Conservation (phyloP, 2,329 filamentous ascomycete species). For the Pestalotiopsis sp. region DNA sequence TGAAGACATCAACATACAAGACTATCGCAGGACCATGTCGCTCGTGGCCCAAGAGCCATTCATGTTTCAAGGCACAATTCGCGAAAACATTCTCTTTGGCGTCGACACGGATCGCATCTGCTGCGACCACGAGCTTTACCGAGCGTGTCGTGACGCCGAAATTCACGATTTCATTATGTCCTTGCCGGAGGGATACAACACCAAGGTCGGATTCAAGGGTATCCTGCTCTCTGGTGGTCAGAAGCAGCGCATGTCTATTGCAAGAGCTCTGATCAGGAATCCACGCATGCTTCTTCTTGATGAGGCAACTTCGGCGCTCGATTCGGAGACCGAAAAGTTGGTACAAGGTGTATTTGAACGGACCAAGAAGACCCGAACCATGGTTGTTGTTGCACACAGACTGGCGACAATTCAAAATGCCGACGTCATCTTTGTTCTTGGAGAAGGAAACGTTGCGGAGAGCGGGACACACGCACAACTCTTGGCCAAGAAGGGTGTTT, state of each 20-base stretch:
- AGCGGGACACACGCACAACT: constrained; percentile 54
- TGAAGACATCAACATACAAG: constrained; percentile 55
- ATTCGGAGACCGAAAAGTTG: constrained; percentile 57
- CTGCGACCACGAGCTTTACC: constrained; percentile 52
- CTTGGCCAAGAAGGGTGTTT: constrained; percentile 53
- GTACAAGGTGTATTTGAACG: constrained; percentile 70
- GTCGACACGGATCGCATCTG: constrained; percentile 55
- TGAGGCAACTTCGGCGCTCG: constrained; percentile 72
- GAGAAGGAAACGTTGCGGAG: constrained; percentile 62
- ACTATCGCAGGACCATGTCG: constrained; percentile 67
- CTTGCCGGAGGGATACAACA: constrained; percentile 70
- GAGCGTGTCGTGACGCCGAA: constrained; percentile 62
- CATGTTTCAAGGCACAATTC: constrained; percentile 63
- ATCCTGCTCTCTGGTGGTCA: constrained; percentile 70
- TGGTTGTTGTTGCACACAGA: constrained; percentile 77
- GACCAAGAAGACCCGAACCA: constrained; percentile 63
- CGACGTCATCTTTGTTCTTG: constrained; percentile 77
- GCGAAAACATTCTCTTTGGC: constrained; percentile 71
- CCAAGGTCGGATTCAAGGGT: constrained; percentile 69
- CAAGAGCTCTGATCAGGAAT: constrained; percentile 67
- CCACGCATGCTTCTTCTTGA: constrained; percentile 70
- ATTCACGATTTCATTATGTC: constrained; percentile 73
- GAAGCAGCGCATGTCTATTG: constrained; percentile 73
- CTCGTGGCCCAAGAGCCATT: constrained; percentile 77
- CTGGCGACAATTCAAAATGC: constrained; percentile 78